Evolutionary conservation across 2,329 filamentous ascomycete species (phyloP), one percentile per base, ranked within the genome.

Genomic region (Passalora sequoiae): DNA sequence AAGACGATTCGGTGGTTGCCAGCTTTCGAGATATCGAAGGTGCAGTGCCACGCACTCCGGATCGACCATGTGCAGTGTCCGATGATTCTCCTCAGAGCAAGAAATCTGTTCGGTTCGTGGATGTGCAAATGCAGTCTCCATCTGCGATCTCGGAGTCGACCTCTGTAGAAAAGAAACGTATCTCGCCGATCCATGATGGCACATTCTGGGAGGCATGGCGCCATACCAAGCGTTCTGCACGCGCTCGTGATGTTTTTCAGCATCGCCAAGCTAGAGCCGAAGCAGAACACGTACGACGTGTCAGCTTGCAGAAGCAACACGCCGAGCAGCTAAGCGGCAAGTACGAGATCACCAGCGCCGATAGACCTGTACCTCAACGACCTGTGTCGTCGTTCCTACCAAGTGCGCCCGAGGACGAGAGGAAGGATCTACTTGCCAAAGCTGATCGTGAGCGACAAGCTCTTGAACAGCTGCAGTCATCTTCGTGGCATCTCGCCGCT

Each of bases 211-310:
- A 86, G 49, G 88, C 88, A 7, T 96, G 60, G 60, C 59, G 59
- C 21, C 55, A 62, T 54, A 70, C 82, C 33, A 76, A 85, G 46
- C 78, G 78, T 22, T 80, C 79, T 10, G 49, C 55, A 19, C 80
- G 78, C 44, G 72, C 74, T 40, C 71, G 74, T 13, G 92, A 97
- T 64, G 81, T 83, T 7, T 95, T 95, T 61, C 77, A 94, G 42
- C 86, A 94, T 64, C 84, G 87, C 30, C 80, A 87, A 44, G 78
- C 86, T 17, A 84, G 92, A 37, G 94, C 91, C 47, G 91, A 97
- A 63, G 87, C 88, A 17, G 74, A 96, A 36, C 91, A 96, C 62
- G 80, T 88, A 20, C 80, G 85, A 59, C 84, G 92, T 28, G 75
- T 89, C 43, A 87, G 83, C 32, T 77, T 89, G 44, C 75, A 77